Conservation (phyloP, 2,329 filamentous ascomycete genomes). For the Cadophora gregata region DNA sequence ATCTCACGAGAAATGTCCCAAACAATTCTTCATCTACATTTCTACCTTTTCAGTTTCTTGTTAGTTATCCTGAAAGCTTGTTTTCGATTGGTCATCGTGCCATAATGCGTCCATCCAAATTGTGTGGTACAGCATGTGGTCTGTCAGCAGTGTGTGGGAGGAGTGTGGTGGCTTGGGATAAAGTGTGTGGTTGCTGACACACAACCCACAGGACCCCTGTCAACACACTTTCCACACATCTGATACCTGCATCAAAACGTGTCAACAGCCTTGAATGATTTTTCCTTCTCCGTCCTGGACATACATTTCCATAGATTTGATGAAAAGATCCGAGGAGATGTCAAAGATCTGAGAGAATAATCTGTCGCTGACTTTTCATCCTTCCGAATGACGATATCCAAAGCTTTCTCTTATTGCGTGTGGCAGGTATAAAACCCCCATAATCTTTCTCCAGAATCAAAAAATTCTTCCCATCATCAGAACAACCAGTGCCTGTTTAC, state of each 20-base stretch:
- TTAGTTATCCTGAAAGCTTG: too few species aligned
- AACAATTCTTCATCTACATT: too few species aligned
- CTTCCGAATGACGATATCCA: not conserved
- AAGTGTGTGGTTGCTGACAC: constrained; percentile 6
- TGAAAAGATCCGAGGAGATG: not conserved
- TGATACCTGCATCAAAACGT: not conserved
- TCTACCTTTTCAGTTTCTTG: too few species aligned
- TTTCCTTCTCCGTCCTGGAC: not conserved
- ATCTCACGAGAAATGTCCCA: too few species aligned
- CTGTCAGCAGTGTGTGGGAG: not conserved
- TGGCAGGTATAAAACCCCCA: not conserved
- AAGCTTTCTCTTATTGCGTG: not conserved
- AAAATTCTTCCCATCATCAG: not conserved
- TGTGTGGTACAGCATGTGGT: constrained; percentile 5
- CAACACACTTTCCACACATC: not conserved
- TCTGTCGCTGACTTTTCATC: not conserved
- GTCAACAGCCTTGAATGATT: not conserved
- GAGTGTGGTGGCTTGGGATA: not conserved
- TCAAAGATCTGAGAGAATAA: not conserved
- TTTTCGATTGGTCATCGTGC: too few species aligned
- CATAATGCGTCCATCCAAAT: not conserved
- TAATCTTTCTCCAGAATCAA: not conserved
- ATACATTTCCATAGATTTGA: not conserved
- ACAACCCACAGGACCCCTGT: not conserved
- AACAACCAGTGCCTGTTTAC: not conserved